Evolutionary conservation across 176 grass and related monocot species (phyloP), one percentile per base, ranked within the genome.

Genomic region (Bothriochloa decipiens): DNA sequence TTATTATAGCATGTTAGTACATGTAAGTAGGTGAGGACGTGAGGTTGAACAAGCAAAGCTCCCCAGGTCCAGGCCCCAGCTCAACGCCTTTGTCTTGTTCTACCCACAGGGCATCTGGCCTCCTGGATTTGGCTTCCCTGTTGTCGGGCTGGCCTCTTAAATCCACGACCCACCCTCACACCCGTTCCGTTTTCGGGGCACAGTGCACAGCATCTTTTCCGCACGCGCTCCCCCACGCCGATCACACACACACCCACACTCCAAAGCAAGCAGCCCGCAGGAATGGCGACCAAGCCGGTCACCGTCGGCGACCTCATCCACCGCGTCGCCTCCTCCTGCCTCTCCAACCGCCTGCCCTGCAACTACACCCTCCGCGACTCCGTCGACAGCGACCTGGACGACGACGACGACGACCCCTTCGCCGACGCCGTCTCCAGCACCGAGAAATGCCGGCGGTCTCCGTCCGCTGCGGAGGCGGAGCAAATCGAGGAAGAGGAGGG

Each of bases 271-370:
- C 37, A 23, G 55, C 55, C 11, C 11, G 2, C 7, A 73, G 78
- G 72, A 39, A 88, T 90, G 91, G 91, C 85, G 82, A 79, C 71
- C 77, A 95, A 89, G 81, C 81, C 86, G 32, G 79, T 83, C 16
- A 90, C 88, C 75, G 86, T 98, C 69, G 87, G 91, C 87, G 93
- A 98, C 91, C 89, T 98, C 65, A 89, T 98, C 85, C 93, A 98
- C 35, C 93, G 96, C 3, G 93, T 95, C 46, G 86, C 93, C 43
- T 76, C 93, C 40, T 96, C 96, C 49, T 98, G 93, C 87, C 91
- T 98, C 85, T 93, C 96, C 67, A 91, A 94, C 70, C 89, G 91
- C n/a, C 52, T 98, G 29, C 91, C 91, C 39, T 79, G 86, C 81
- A 83, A 41, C 74, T 86, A 85, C 85, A 61, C 61, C 1, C 20